phyloP scores from a whole-genome alignment of 163 green algal species.

The Scenedesmus sp. region DNA sequence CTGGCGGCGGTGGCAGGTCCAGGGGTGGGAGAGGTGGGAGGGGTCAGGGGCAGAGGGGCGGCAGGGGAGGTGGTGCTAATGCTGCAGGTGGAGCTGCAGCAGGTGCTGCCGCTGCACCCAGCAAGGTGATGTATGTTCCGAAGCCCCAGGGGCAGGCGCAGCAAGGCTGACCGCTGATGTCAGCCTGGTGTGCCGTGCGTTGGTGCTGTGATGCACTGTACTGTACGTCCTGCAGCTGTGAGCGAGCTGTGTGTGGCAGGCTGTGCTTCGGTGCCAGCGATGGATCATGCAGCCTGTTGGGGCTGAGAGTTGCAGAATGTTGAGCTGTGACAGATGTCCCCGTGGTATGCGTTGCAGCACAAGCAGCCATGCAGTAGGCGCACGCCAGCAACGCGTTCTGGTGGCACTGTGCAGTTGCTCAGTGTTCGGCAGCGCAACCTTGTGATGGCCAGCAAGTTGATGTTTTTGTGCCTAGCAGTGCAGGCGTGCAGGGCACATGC shows the following conservation, averaged over 20 bases:
- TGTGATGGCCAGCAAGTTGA: not conserved
- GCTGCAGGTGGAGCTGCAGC: not conserved
- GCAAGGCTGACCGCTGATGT: not conserved
- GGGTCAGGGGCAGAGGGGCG: not conserved
- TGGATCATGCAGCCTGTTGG: not conserved
- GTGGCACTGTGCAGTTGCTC: not conserved
- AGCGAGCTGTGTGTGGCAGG: not conserved
- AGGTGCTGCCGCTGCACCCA: not conserved
- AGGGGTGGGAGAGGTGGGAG: not conserved
- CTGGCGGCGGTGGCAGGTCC: constrained; percentile 9
- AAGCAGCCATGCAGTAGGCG: not conserved
- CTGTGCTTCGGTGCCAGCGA: not conserved
- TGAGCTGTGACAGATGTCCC: not conserved
- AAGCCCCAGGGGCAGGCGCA: constrained; percentile 35
- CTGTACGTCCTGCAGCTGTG: not conserved
- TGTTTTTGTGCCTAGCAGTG: not conserved
- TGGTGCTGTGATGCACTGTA: not conserved
- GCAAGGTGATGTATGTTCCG: constrained; percentile 44
- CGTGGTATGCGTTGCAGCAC: not conserved
- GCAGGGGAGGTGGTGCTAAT: not conserved
- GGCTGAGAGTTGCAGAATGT: not conserved
- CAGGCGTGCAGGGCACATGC: not conserved
- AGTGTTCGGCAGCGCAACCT: not conserved
- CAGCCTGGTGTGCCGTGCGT: not conserved
- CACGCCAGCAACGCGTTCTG: not conserved